Evolutionary conservation across 1,284 basidiomycete genomes (phyloP), one percentile per base, ranked within the genome.

Genomic region (Naganishia liquefaciens): DNA sequence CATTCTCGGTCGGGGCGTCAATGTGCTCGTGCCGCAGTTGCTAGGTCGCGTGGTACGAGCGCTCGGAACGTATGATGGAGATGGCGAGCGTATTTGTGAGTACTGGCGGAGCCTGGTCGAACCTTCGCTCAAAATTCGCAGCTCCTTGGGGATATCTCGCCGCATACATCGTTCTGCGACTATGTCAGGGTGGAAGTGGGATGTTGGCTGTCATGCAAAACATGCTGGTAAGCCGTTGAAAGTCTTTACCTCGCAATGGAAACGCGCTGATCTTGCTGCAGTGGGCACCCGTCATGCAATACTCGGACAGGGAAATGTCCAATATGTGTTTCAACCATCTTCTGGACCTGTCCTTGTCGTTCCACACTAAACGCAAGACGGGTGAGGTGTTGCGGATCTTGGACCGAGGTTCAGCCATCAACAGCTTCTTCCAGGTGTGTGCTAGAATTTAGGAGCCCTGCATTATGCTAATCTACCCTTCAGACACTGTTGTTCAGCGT

Each of bases 201-300:
- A 71, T 79, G 58, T 69, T 78, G 5, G 69, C 71, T 33, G 71
- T 73, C 9, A n/a, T 71, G 49, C 70, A 70, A 43, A 68, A 68
- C 11, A 74, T 73, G 53, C 65, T 75, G 15, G 77, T 67, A 54
- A 23, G 65, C 57, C 17, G 10, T 54, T n/a, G 15, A 4, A 28
- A 5, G 10, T 28, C 25, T 6, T 13, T 40, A 40, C 17, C n/a
- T 28, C 33, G 10, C 23, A 11, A 19, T 6, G 40, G 6, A 7
- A 7, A 11, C 30, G 13, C 28, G 17, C 40, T 54, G 21, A 63
- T n/a, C 23, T 21, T n/a, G 1, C 44, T 28, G 33, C 42, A 66
- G 44, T 78, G 90, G 88, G 84, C 87, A 13, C 90, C 91, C 2
- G 88, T 94, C 30, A 89, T 92, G 85, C 90, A 92, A 79, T 90